A percentile compares a stretch with the other conserved stretches of the same genome.
Conservation (phyloP, 805 yeast genomes). For the Kockiozyma suomiensis region DNA sequence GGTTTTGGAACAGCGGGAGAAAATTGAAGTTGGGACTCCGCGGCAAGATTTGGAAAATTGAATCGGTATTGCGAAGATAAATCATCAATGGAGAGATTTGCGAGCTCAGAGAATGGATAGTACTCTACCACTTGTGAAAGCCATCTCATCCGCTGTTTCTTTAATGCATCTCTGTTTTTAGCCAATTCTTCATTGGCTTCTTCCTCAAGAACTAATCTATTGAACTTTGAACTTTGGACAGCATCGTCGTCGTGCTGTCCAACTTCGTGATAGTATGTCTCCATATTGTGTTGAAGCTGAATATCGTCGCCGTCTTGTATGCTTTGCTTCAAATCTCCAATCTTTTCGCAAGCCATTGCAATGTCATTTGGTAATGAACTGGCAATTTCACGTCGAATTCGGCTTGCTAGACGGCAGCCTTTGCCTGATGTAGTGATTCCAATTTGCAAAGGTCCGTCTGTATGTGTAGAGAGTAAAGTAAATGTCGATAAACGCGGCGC, state of each 20-base stretch:
- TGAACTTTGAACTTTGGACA: constrained; percentile 59
- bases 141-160: constrained; percentile 71
- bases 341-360: constrained; percentile 65
- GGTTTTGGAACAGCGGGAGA: background rate
- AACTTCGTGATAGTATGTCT: constrained; percentile 36
- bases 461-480: constrained; percentile 69
- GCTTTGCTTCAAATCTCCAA: constrained; percentile 64
- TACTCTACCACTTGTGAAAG: constrained; percentile 87
- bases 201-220: constrained; percentile 61
- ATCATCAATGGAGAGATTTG: constrained; percentile 61
- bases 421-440: constrained; percentile 86
- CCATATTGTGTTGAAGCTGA: constrained; percentile 35
- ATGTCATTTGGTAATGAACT: constrained; percentile 66
- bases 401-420: constrained; percentile 83
- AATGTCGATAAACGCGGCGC: constrained; percentile 73
- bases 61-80: constrained; percentile 49
- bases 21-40: background rate
- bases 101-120: constrained; percentile 71
- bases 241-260: constrained; percentile 73
- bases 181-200: constrained; percentile 42
- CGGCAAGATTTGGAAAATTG: background rate
- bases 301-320: constrained; percentile 57
- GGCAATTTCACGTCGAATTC: constrained; percentile 74
- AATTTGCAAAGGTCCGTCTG: constrained; percentile 72
- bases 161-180: constrained; percentile 38